Evolutionary conservation across 352 stramenopile species (phyloP).

Genomic region (Pythium grandisporangium): DNA sequence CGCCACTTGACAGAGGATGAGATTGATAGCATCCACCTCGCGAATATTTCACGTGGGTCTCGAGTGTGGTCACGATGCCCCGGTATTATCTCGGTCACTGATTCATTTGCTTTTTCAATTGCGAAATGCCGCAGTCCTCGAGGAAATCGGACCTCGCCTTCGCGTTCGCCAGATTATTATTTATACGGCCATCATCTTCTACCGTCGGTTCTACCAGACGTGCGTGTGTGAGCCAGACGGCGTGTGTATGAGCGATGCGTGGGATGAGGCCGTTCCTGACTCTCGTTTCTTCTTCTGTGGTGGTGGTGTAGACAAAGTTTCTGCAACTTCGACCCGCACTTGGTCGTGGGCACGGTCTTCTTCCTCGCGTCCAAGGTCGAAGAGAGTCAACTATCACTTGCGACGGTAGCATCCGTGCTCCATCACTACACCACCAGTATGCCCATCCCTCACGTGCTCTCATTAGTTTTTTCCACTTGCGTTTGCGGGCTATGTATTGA

Average conservation of each 20-base stretch:
- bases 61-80: too few relatives aligned
- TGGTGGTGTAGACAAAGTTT: conserved; percentile 72
- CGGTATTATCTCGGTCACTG: too few relatives aligned
- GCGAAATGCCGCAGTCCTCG: conserved; percentile 66
- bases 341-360: conserved; percentile 80
- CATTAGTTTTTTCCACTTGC: too few relatives aligned
- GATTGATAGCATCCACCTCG: conserved; percentile 84
- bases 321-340: conserved; percentile 80
- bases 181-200: conserved; percentile 87
- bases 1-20: conserved; percentile 72
- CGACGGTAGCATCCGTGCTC: conserved; percentile 69
- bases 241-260: too few relatives aligned
- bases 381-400: conserved; percentile 75
- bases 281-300: neutral
- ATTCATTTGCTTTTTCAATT: too few relatives aligned
- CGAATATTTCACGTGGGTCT: conserved; percentile 73
- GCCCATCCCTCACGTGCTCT: conserved; percentile 2
- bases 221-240: too few relatives aligned
- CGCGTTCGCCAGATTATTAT: conserved; percentile 87
- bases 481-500: too few relatives aligned
- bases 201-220: conserved; percentile 86
- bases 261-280: too few relatives aligned
- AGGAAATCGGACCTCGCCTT: conserved; percentile 73
- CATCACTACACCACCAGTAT: conserved; percentile 83
- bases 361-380: conserved; percentile 85